Evolutionary conservation across 345 rosid genomes (phyloP), one percentile per base, ranked within the genome.

Genomic region (Populus tremula): DNA sequence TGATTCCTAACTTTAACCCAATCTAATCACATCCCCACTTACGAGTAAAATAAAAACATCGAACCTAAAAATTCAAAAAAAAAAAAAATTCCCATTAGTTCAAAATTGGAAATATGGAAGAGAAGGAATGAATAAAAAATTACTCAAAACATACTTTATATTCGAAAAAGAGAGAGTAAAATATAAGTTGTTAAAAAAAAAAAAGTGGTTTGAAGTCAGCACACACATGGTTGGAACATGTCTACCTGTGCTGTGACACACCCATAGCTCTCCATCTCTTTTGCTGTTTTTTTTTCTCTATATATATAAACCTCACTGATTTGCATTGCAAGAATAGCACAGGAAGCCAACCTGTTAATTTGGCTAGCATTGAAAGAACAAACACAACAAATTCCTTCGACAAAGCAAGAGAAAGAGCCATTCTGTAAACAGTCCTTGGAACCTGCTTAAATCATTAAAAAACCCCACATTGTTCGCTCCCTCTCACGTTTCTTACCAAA

Each of bases 271-370:
- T 61, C 16, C 11, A n/a, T 53, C 27, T 59, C 12, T 12, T 11
- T 9, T 56, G 14, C 29, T n/a, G 63, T 11, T 39, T n/a, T 59
- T 14, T 13, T 5, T 17, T 18, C 5, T 8, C 39, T 74, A 23
- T 74, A 10, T 64, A 75, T 65, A 64, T 45, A 75, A 39, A 5
- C 4, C 29, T 59, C 64, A 10, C 1, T 2, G 25, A n/a, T 9
- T 17, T 64, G 68, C 77, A 76, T 9, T 64, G 56, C 77, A 67
- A 67, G 71, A 53, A 67, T 59, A 53, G 59, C 73, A 76, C 6
- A 67, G 5, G 14, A 33, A 72, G 38, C 41, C 78, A 76, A 36
- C 50, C 25, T 43, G 49, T 38, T 43, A 2, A 43, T 43, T 36
- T 54, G 20, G 17, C 27, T 38, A 50, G 11, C 23, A 20, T 49